Base-by-base conservation (phyloP, 176 grass and related monocot genomes). In the Microstegium vimineum region DNA sequence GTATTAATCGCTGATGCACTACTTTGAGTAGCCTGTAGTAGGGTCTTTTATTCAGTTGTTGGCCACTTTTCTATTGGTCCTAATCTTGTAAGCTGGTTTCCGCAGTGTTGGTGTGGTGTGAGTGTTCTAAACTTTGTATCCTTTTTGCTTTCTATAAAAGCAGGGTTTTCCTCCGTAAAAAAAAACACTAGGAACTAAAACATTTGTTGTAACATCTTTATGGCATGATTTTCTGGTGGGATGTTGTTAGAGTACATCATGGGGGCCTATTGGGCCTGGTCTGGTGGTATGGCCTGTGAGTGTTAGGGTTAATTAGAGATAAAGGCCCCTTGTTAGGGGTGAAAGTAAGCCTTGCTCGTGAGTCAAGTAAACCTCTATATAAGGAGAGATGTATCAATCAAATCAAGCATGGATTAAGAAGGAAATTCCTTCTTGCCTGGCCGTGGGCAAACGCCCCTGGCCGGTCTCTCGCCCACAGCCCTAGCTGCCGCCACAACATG, bases 1-100 rank as follows among this genome's bases (percentile, higher is more conserved):
- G 60, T 31, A 85, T 81, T 49, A 14, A 83, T 78, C 30, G 5
- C 90, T 90, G 94, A 94, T 90, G 87, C 89, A 88, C 89, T 75
- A 16, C 22, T 36, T 60, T 26, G 56, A 10, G n/a, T 60, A 12
- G 56, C 56, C n/a, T 60, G 23, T 60, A 26, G 56, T 60, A 60
- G 56, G n/a, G 56, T 60, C 56, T 26, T 60, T 60, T 60, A 26
- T 60, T 60, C 10, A 12, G 4, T 60, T 4, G 10, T 12, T 26
- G 56, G n/a, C 3, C 56, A 60, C 9, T 60, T 25, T 59, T 59
- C 56, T 60, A 10, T 60, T 59, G n/a, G 54, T 59, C n/a, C 54
- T 59, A 57, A n/a, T 57, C 22, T 57, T 57, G 20, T 56, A 56
- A n/a, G 51, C 20, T 23, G 8, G 22, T 57, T 57, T n/a, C 22